A percentile compares a stretch with the other conserved stretches of the same genome.
Evolutionary conservation across 2,329 filamentous ascomycete species (phyloP).

Genomic region (Neopestalotiopsis sp.): DNA sequence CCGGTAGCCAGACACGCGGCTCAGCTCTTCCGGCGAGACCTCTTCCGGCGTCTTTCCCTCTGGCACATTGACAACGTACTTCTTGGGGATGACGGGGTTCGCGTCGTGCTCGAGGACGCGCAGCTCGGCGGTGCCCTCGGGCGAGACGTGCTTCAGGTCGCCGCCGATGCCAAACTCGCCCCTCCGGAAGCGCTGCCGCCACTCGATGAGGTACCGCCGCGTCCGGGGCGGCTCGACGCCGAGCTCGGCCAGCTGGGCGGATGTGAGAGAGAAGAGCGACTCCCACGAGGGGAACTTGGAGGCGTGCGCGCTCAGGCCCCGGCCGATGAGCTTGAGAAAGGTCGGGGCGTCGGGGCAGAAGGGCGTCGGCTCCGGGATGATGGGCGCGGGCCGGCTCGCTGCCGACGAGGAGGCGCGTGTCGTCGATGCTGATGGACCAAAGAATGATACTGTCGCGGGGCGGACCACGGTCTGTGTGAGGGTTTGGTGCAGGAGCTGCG

Average conservation of each 20-base stretch:
- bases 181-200: constrained; percentile 83
- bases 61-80: constrained; percentile 62
- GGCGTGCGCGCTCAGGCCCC: constrained; percentile 79
- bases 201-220: constrained; percentile 83
- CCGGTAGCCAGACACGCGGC: constrained; percentile 67
- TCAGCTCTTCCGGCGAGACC: constrained; percentile 43
- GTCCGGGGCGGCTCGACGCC: constrained; percentile 86
- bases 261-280: constrained; percentile 81
- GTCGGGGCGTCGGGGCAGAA: constrained; percentile 85
- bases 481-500: constrained; percentile 33
- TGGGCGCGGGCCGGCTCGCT: constrained; percentile 17
- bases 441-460: background rate
- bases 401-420: constrained; percentile 40
- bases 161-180: constrained; percentile 83
- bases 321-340: constrained; percentile 90
- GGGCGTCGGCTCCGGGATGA: constrained; percentile 74
- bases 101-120: constrained; percentile 49
- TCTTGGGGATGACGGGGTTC: constrained; percentile 47
- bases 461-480: constrained; percentile 34
- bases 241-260: constrained; percentile 77
- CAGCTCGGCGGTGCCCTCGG: constrained; percentile 57
- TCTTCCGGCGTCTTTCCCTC: constrained; percentile 45
- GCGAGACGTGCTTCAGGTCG: constrained; percentile 72
- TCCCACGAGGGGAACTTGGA: constrained; percentile 92
- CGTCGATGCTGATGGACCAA: constrained; percentile 40